Evolutionary conservation across 163 green algal species (phyloP), one percentile per base, ranked within the genome.

Genomic region (Smithsoniella earleae): DNA sequence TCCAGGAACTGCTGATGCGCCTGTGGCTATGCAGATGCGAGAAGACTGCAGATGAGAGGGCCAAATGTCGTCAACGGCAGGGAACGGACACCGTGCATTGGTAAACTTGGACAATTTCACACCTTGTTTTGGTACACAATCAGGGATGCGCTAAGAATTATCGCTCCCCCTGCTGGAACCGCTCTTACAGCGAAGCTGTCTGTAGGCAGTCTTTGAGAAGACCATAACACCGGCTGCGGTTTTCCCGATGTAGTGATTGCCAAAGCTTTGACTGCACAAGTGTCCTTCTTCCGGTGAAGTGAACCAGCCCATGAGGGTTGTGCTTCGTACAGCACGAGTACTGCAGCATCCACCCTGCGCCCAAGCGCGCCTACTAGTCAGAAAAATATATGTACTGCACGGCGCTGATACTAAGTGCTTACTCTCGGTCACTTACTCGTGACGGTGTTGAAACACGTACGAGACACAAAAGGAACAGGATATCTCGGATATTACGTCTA

Each of bases 121-220:
- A 69, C 58, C 58, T 69, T 69, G 58, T 69, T 69, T 33, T 69
- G 58, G 58, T 40, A 69, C 30, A 69, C 43, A 4, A 69, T 16
- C n/a, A 69, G 58, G 10, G 58, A 33, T 5, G 58, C 30, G 58
- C 58, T 69, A 6, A 69, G 58, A 6, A 69, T 1, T 30, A 69
- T 30, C 6, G 34, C 58, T 1, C 58, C 58, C 16, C 58, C 58
- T n/a, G 18, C 20, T 5, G 58, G 58, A 4, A 69, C 58, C 3
- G 58, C 58, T 5, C n/a, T 30, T 16, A 69, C 58, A 34, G n/a
- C 20, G 25, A 69, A 69, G 58, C 58, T 40, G 58, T 69, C 58
- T 1, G 30, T 69, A 6, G 58, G 58, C 0, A 69, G 58, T 5
- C 58, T 30, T 33, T 69, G 31, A 5, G 58, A 33, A 5, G 58